Evolutionary conservation across 768 basidiomycete species (phyloP), one percentile per base, ranked within the genome.

Genomic region (Kwoniella dejecticola): DNA sequence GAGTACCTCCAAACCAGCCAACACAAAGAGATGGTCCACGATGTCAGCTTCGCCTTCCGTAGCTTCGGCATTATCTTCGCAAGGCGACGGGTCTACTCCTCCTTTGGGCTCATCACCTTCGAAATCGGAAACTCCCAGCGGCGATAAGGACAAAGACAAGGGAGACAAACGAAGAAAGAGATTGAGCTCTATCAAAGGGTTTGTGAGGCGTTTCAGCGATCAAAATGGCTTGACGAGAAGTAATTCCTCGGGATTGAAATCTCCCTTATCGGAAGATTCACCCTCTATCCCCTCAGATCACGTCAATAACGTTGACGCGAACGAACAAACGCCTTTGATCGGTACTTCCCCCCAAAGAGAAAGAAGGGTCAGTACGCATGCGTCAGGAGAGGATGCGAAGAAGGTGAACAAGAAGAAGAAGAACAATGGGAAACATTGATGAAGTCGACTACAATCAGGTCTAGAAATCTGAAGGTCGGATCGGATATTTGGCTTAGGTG

Each of bases 161-260:
- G 60, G 64, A 15, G 68, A 64, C 19, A 71, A 75, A 48, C 46
- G 62, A 13, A 57, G 73, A 29, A 77, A 77, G 38, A 29, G 71
- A 10, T 41, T 74, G 24, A 68, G 62, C 42, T 68, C 65, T 7
- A 59, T 77, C 53, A 72, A 72, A 57, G 73, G 73, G 10, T 68
- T 77, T 33, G 75, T 77, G 4, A 40, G 75, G 23, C 44, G 75
- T 36, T 70, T 77, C 36, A 67, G 63, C 21, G 75, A 77, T 57
- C 75, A 77, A 53, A 66, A 15, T 36, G 33, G 67, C 5, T 57
- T 58, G 27, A 53, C 60, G 2, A 30, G 60, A 21, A 36, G 33
- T 36, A 36, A 36, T 36, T 45, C 41, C 21, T 24, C 60, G 19
- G 60, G 60, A 7, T 49, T 62, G 45, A 54, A 52, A 55, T 54